Evolutionary conservation across 2,329 filamentous ascomycete species (phyloP).

Genomic region (Coniochaeta sp.): DNA sequence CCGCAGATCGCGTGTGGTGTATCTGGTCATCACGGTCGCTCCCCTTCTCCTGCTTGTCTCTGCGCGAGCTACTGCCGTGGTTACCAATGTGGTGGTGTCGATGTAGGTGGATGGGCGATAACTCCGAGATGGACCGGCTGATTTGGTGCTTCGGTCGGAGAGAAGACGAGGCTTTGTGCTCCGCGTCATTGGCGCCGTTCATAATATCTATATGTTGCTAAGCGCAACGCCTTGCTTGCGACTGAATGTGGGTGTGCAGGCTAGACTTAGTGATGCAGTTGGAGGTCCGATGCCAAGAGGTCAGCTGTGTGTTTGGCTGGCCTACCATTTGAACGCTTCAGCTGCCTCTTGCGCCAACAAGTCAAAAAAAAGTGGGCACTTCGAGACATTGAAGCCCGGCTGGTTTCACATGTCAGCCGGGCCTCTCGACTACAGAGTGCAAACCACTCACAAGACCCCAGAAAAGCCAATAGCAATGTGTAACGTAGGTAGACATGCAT

Average conservation of each 20-base stretch:
- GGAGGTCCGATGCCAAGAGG: background rate
- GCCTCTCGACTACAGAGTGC: background rate
- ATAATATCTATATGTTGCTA: conserved; percentile 13
- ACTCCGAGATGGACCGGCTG: conserved; percentile 47
- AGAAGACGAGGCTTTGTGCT: conserved; percentile 20
- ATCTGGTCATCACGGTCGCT: background rate
- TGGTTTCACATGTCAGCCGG: background rate
- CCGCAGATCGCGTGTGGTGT: conserved; percentile 32
- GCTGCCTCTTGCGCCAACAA: background rate
- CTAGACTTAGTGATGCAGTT: background rate
- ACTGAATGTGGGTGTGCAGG: background rate
- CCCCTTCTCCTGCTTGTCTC: conserved; percentile 12
- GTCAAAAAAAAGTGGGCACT: background rate
- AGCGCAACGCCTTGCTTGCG: background rate
- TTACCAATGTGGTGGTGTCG: conserved; percentile 29
- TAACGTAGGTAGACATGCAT: background rate
- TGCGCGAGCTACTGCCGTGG: conserved; percentile 8
- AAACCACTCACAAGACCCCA: background rate
- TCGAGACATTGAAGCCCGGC: background rate
- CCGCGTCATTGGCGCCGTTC: conserved; percentile 24
- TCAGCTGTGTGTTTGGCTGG: background rate
- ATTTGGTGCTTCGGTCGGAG: conserved; percentile 38
- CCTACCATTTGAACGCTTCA: background rate
- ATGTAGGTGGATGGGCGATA: conserved; percentile 36
- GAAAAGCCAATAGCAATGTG: background rate